Base-by-base conservation (phyloP, 345 rosid genomes). In the Dipteronia sinensis region DNA sequence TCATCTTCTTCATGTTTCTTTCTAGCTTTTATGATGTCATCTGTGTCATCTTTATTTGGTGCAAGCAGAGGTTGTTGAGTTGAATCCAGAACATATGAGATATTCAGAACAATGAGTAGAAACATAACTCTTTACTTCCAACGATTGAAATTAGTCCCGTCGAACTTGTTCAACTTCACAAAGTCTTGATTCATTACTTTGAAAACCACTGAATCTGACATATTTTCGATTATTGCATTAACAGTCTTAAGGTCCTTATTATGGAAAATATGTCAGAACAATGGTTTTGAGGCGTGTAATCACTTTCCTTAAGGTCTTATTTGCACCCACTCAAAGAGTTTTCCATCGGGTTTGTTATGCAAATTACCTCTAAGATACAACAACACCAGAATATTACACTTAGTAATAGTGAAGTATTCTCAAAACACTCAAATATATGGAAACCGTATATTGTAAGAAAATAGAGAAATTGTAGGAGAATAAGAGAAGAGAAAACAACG, bases 91-190 rank as follows among this genome's bases (percentile, higher is more conserved):
- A 75, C 29, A 13, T 49, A 65, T 0, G 7, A 31, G 10, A 65
- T 47, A 13, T 23, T 23, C 31, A 62, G 42, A 7, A 1, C 7
- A 19, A 1, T 44, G 0, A 20, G 10, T 0, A 63, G 10, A 10
- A 74, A 74, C 17, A 40, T 40, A 47, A 22, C 9, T 38, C 42
- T 74, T 38, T 74, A 64, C 29, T 65, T 65, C 65, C 27, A 51
- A 1, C 3, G 29, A 53, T 27, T 10, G 23, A 65, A 65, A 31
- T 31, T 31, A 8, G n/a, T 65, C 10, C 64, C 49, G 25, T 75
- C 15, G 47, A 65, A 76, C 20, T 6, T 47, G 34, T 38, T 13
- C 2, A 66, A 3, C 2, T 56, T 66, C 0, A 66, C 0, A 19
- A 67, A 12, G 1, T 51, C 22, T 29, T 56, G 65, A 51, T 51